Percentiles rank a stretch among this genome's conserved stretches.
These are phyloP conservation scores for Grosmannia penicillata DNA, from an alignment of 2,329 filamentous ascomycete species.

Conservation along the genomic window DNA sequence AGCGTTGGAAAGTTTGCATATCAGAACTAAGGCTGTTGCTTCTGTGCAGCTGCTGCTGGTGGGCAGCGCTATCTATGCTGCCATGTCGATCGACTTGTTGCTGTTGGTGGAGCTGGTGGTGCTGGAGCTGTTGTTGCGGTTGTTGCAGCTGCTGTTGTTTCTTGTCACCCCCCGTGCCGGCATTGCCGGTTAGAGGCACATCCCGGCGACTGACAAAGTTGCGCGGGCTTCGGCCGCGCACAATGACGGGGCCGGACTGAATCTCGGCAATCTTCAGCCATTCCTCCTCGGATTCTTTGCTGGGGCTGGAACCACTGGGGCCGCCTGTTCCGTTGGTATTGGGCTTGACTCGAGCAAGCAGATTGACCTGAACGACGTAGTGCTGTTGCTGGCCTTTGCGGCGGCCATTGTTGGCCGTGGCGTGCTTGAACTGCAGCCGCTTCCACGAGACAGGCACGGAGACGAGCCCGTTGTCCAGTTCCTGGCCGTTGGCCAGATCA, in stretches of 20 bases:
- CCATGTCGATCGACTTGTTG: neutral
- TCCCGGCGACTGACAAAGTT: slow-evolving; percentile 91
- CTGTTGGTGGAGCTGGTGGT: slow-evolving; percentile 1
- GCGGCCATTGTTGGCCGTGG: slow-evolving; percentile 89
- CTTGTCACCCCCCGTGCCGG: slow-evolving; percentile 21
- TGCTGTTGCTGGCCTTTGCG: slow-evolving; percentile 92
- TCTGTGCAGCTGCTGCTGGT: neutral
- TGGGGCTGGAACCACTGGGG: too few species aligned
- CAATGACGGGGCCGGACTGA: slow-evolving; percentile 84
- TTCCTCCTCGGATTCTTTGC: too few species aligned
- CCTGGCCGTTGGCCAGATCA: slow-evolving; percentile 43
- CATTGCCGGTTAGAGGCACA: slow-evolving; percentile 46
- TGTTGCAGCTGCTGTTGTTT: slow-evolving; percentile 24
- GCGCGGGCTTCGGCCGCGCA: slow-evolving; percentile 77
- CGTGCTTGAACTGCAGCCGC: slow-evolving; percentile 85
- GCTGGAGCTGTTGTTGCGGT: slow-evolving; percentile 6
- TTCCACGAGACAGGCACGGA: slow-evolving; percentile 86
- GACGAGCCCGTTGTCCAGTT: slow-evolving; percentile 57
- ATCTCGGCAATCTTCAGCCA: slow-evolving; percentile 67
- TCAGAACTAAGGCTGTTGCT: neutral
- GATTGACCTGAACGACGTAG: slow-evolving; percentile 75
- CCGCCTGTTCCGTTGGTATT: too few species aligned
- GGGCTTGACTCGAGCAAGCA: slow-evolving; percentile 39
- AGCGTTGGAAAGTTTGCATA: slow-evolving; percentile 15
- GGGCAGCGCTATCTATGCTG: neutral